Percentiles rank a stretch among this genome's conserved stretches.
phyloP scores from a whole-genome alignment of 73 alveolate species.

The Symbiodinium natans region DNA sequence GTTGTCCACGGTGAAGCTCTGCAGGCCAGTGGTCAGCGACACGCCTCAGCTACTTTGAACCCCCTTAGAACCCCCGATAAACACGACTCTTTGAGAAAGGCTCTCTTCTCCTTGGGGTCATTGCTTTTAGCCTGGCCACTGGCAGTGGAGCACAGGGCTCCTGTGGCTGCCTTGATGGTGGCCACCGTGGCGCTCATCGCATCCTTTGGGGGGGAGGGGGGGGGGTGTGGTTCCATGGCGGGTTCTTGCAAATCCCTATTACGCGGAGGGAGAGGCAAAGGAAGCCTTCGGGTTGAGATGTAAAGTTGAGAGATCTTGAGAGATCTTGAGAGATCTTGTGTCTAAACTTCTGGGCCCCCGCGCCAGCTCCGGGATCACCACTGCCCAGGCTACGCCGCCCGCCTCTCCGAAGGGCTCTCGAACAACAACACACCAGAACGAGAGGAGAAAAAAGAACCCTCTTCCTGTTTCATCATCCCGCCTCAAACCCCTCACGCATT shows the following conservation, averaged over 20 bases:
- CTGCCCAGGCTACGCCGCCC: conserved; percentile 59
- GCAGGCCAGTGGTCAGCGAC: conserved; percentile 37
- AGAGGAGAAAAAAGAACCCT: not conserved
- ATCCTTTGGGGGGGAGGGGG: not conserved
- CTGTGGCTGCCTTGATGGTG: conserved; percentile 25
- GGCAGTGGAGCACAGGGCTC: conserved; percentile 2
- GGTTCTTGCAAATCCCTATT: too few relatives aligned
- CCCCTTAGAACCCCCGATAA: not conserved
- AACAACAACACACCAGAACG: not conserved
- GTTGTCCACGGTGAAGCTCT: conserved; percentile 29
- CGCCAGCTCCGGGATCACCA: conserved; percentile 66
- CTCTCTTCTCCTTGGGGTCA: too few relatives aligned
- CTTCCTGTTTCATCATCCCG: not conserved
- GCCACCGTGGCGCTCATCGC: conserved; percentile 57
- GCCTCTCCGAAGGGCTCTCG: conserved; percentile 9
- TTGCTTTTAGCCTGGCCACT: not conserved
- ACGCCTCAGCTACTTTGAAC: not conserved
- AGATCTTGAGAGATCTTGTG: not conserved
- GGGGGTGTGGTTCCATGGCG: not conserved
- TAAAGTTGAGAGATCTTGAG: too few relatives aligned
- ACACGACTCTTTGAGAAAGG: too few relatives aligned
- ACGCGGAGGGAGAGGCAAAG: too few relatives aligned
- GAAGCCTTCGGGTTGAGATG: too few relatives aligned
- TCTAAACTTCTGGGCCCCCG: not conserved
- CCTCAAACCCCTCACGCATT: not conserved